Base-by-base conservation (phyloP, 1,284 basidiomycete species). In the Ceratobasidium theobromae region DNA sequence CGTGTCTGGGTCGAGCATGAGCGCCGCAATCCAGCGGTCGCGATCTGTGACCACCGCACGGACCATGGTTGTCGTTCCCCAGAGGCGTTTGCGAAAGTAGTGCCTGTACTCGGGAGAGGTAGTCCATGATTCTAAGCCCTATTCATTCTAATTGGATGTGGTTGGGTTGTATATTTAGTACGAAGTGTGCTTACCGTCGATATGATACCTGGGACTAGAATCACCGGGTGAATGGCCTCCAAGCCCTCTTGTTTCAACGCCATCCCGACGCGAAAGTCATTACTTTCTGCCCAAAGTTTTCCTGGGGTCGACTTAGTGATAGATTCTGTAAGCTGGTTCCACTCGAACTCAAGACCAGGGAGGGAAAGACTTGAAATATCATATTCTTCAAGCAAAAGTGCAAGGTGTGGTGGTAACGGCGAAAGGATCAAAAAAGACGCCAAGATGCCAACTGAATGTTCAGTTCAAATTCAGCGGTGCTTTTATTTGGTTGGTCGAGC, bases 1-100 rank as follows among this genome's bases (percentile, higher is more conserved):
- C 0, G 95, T 97, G 38, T 87, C 79, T 0, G 92, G 88, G 76
- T 99, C 96, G 8, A 99, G 84, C 79, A 91, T 87, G 77, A 99
- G 86, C 0, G 95, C 88, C 28, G 86, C 77, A 70, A 98, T 89
- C 97, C 97, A 99, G 68, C 81, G 82, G 51, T 89, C 88, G 70
- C 87, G 87, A 73, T 93, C 91, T 72, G 94, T 90, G 1, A 90
- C 86, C 30, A 93, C 90, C 70, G 91, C 91, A 1, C 91, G 86
- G 57, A 96, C 76, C 93, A 95, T 95, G 76, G 78, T 79, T 32
- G 77, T 77, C 0, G 91, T 87, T 23, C 94, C 94, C 94, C 92
- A 95, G 4, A 95, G 75, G 70, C 89, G 89, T 75, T 91, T 86
- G 9, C 92, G 84, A 74, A 95, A 95, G 78, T 91, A 92, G 0